phyloP scores from a whole-genome alignment of 805 yeast genomes.

The Yarrowia sp. region DNA sequence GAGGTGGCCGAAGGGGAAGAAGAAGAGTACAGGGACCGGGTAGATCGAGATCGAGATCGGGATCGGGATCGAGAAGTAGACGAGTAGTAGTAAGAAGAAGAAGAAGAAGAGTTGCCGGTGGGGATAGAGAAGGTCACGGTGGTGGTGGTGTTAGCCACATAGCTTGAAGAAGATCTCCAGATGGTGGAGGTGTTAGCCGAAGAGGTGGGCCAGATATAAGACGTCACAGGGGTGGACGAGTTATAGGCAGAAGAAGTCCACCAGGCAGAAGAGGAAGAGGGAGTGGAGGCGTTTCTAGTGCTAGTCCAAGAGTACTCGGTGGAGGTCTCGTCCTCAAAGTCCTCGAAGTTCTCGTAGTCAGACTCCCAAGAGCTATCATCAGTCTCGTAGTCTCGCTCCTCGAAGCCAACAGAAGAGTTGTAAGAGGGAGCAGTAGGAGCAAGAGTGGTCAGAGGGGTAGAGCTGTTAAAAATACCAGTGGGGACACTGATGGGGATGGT shows the following conservation, averaged over 20 bases:
- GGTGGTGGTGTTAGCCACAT: neutral
- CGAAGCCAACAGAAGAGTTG: neutral
- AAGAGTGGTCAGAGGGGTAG: neutral
- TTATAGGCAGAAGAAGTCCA: neutral
- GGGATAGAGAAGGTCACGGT: neutral
- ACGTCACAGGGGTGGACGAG: conserved; percentile 8
- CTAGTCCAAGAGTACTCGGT: neutral
- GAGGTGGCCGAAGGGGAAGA: neutral
- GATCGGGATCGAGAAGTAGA: neutral
- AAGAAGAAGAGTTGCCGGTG: neutral
- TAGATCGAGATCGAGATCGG: neutral
- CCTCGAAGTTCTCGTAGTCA: neutral
- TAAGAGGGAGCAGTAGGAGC: neutral
- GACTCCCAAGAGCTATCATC: neutral
- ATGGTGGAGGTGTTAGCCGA: neutral
- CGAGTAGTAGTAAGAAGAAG: neutral
- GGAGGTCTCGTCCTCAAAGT: neutral
- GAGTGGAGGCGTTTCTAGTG: neutral
- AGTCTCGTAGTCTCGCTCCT: conserved; percentile 11
- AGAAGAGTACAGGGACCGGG: neutral
- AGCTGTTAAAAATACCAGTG: neutral
- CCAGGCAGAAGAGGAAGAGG: neutral
- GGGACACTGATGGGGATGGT: conserved; percentile 5
- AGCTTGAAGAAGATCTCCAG: neutral
- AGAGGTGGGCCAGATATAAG: conserved; percentile 2